Evolutionary conservation across 441 rosid genomes (phyloP).

Genomic region (Populus hybrid): DNA sequence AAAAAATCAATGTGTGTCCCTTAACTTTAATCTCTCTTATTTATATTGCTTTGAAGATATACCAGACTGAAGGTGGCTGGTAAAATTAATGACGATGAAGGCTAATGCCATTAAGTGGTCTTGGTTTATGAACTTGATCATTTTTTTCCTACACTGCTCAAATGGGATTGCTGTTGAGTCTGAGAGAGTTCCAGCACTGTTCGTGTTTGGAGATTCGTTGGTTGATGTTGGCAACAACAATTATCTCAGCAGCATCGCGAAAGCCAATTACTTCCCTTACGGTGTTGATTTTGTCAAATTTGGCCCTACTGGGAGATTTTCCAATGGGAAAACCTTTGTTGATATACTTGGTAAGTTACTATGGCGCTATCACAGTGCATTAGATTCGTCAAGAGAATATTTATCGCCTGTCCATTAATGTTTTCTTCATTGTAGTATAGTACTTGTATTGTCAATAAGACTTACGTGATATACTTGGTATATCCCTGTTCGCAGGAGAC

Average conservation of each 20-base stretch:
- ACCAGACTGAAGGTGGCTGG: not conserved
- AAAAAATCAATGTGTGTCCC: not conserved
- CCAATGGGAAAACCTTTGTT: constrained; percentile 57
- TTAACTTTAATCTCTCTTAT: not conserved
- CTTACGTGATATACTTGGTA: too few relatives aligned
- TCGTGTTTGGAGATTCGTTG: constrained; percentile 69
- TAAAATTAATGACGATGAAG: not conserved
- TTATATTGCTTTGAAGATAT: not conserved
- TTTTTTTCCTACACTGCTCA: constrained; percentile 20
- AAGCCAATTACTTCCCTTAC: constrained; percentile 57
- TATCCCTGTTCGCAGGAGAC: constrained; percentile 38
- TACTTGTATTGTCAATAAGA: too few relatives aligned
- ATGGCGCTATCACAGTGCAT: not conserved
- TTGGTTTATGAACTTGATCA: constrained; percentile 10
- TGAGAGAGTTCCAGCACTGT: constrained; percentile 45
- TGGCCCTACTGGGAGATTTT: constrained; percentile 60
- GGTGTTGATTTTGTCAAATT: constrained; percentile 52
- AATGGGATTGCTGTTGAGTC: constrained; percentile 24
- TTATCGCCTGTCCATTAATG: not conserved
- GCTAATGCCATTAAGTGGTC: not conserved
- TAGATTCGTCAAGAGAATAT: not conserved
- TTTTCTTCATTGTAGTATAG: not conserved
- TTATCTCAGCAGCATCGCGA: constrained; percentile 46
- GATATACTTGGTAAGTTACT: constrained; percentile 56
- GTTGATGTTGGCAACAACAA: constrained; percentile 78